These are phyloP conservation scores for Codiaeum variegatum DNA, from an alignment of 441 rosid species.

Conservation along the genomic window DNA sequence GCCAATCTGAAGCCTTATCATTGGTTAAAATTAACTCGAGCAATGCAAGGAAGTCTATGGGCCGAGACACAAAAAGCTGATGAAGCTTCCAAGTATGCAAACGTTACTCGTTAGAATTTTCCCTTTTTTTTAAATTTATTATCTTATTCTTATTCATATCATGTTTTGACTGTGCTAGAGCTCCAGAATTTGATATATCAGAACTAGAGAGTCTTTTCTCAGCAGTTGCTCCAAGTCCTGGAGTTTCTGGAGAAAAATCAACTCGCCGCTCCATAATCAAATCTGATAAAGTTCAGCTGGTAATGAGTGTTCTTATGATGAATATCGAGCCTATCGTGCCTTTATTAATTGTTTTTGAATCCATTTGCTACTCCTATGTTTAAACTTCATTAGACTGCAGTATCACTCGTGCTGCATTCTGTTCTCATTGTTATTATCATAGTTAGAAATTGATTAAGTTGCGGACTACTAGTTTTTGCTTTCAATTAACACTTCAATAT, in stretches of 20 bases:
- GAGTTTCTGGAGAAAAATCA: constrained; percentile 42
- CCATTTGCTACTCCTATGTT: not conserved
- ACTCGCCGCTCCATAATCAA: constrained; percentile 48
- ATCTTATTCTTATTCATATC: constrained; percentile 13
- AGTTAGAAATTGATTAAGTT: too few species aligned
- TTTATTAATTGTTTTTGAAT: not conserved
- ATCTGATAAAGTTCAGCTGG: constrained; percentile 91
- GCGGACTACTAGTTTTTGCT: too few species aligned
- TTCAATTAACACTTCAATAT: too few species aligned
- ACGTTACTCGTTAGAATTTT: constrained; percentile 9
- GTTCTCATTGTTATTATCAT: too few species aligned
- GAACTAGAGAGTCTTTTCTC: constrained; percentile 94
- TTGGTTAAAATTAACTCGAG: constrained; percentile 94
- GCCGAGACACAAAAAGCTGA: constrained; percentile 82
- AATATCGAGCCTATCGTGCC: constrained; percentile 4
- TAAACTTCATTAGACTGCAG: too few species aligned
- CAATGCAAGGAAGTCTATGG: constrained; percentile 92
- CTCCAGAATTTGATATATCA: constrained; percentile 82
- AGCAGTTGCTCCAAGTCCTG: constrained; percentile 48
- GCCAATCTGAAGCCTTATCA: constrained; percentile 86
- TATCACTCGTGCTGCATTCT: too few species aligned
- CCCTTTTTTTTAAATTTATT: not conserved
- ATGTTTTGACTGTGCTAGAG: constrained; percentile 37
- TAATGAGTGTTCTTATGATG: constrained; percentile 33
- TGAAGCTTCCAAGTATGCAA: constrained; percentile 65